A percentile compares a stretch with the other conserved stretches of the same genome.
phyloP scores from a whole-genome alignment of 2,329 filamentous ascomycete species.

The Penicillium vulpinum region DNA sequence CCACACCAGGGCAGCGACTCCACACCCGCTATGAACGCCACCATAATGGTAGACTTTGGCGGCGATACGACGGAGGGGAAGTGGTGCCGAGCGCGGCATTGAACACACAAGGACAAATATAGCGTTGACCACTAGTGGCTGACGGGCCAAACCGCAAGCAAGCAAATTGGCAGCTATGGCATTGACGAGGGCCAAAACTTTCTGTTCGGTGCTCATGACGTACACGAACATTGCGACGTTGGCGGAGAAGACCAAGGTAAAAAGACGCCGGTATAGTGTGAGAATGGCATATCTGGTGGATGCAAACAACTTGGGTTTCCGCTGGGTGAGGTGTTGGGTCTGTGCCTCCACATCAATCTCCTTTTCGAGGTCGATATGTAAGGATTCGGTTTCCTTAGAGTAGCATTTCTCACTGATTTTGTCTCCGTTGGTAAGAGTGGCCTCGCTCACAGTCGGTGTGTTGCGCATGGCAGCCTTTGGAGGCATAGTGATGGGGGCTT shows the following conservation, averaged over 20 bases:
- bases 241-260: constrained; percentile 42
- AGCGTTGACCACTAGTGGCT: constrained; percentile 55
- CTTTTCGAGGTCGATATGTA: neutral
- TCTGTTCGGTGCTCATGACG: constrained; percentile 38
- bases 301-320: constrained; percentile 28
- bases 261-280: constrained; percentile 46
- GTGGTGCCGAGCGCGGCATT: constrained; percentile 48
- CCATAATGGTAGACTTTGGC: constrained; percentile 57
- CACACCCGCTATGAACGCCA: constrained; percentile 56
- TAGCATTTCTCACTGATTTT: constrained; percentile 14
- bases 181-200: constrained; percentile 42
- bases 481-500: constrained; percentile 14
- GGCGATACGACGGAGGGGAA: constrained; percentile 47
- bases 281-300: constrained; percentile 40
- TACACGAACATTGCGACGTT: constrained; percentile 42
- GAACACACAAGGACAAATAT: constrained; percentile 50
- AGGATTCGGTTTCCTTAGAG: constrained; percentile 12
- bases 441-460: constrained; percentile 16
- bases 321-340: constrained; percentile 24
- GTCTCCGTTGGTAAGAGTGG: constrained; percentile 23
- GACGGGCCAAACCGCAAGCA: constrained; percentile 51
- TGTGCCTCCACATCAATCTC: constrained; percentile 34
- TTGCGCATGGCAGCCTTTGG: neutral
- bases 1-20: constrained; percentile 52
- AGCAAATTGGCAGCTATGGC: constrained; percentile 50